Evolutionary conservation across 768 basidiomycete genomes (phyloP).

Genomic region (Naganishia antarctica): DNA sequence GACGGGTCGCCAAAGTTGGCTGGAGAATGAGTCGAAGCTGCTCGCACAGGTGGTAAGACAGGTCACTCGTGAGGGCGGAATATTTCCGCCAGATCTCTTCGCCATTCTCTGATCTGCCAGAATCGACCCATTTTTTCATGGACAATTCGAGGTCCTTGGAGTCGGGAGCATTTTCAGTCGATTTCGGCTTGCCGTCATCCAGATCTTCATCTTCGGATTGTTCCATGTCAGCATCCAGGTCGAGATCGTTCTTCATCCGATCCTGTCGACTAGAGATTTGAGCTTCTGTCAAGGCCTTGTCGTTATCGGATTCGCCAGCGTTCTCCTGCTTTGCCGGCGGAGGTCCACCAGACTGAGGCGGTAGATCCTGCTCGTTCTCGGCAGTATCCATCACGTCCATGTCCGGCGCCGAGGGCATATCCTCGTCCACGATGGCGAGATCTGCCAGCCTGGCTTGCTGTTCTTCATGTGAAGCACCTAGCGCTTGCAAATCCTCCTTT

Average conservation of each 20-base stretch:
- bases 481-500: conserved; percentile 67
- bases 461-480: conserved; percentile 80
- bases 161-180: conserved; percentile 35
- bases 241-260: conserved; percentile 2
- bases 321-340: conserved; percentile 20
- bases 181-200: conserved; percentile 59
- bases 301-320: conserved; percentile 31
- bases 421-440: conserved; percentile 68
- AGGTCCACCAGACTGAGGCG: conserved; percentile 19
- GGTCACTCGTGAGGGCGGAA: conserved; percentile 79
- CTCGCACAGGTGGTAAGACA: conserved; percentile 88
- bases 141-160: conserved; percentile 54
- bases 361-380: conserved; percentile 27
- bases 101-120: conserved; percentile 59
- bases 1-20: conserved; percentile 84
- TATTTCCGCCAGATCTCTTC: conserved; percentile 88
- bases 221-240: conserved; percentile 16
- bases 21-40: conserved; percentile 93
- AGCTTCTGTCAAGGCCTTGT: conserved; percentile 50
- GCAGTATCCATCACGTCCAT: conserved; percentile 35
- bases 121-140: conserved; percentile 61
- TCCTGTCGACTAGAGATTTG: conserved; percentile 36
- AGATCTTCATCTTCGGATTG: conserved; percentile 32
- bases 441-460: conserved; percentile 75
- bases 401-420: conserved; percentile 37